Percentiles rank a stretch among this genome's conserved stretches.
These are phyloP conservation scores for Cercophora newfieldiana DNA, from an alignment of 495 filamentous ascomycete species.

Conservation along the genomic window DNA sequence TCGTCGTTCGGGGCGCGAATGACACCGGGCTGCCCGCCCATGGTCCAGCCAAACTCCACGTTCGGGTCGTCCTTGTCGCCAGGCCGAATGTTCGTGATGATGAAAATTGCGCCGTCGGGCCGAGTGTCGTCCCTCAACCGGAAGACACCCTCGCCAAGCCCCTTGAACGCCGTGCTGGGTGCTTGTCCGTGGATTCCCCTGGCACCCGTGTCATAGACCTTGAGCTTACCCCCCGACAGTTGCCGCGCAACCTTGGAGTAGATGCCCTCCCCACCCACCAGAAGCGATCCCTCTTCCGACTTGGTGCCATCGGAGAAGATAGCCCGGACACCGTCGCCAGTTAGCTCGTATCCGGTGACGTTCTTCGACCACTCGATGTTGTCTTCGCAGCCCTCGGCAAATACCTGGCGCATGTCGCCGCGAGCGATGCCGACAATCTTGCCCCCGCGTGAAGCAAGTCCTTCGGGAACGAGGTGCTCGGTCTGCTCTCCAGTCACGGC, in stretches of 20 bases:
- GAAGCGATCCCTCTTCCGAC: slow-evolving; percentile 49
- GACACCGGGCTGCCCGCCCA: slow-evolving; percentile 52
- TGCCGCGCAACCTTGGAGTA: slow-evolving; percentile 53
- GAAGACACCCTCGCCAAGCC: slow-evolving; percentile 56
- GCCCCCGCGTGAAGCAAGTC: slow-evolving; percentile 44
- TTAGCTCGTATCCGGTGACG: slow-evolving; percentile 51
- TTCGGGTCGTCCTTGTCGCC: slow-evolving; percentile 55
- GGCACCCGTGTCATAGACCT: slow-evolving; percentile 55
- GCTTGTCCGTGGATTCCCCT: slow-evolving; percentile 58
- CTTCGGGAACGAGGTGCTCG: slow-evolving; percentile 20
- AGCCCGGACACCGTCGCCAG: slow-evolving; percentile 43
- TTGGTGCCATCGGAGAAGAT: slow-evolving; percentile 52
- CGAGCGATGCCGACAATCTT: slow-evolving; percentile 54
- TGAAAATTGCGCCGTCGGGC: slow-evolving; percentile 40
- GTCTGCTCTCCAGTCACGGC: slow-evolving; percentile 44
- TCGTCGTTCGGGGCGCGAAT: slow-evolving; percentile 53
- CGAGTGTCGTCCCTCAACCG: slow-evolving; percentile 41
- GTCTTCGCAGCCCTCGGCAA: slow-evolving; percentile 47
- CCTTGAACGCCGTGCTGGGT: slow-evolving; percentile 53
- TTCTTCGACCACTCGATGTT: slow-evolving; percentile 48
- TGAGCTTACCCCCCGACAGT: slow-evolving; percentile 49
- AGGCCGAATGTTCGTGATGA: slow-evolving; percentile 58
- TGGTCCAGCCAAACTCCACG: slow-evolving; percentile 56
- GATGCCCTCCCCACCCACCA: slow-evolving; percentile 55
- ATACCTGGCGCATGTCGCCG: slow-evolving; percentile 51